Evolutionary conservation across 345 rosid species (phyloP), one percentile per base, ranked within the genome.

Genomic region (Euphorbia lathyris): DNA sequence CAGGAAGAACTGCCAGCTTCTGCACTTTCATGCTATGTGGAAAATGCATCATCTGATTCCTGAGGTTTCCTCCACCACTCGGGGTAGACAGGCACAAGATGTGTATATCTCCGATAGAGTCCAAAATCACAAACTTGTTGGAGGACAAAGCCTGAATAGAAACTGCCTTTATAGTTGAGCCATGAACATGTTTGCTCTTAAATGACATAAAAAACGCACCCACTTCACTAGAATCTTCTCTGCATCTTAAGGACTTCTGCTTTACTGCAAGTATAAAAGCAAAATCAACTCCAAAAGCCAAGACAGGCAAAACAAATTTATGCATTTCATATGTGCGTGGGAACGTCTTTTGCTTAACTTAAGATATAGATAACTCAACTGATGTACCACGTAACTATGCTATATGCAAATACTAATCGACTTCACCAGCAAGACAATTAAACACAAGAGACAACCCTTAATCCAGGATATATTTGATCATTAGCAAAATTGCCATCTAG

Each of bases 21-120:
- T 85, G 95, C 78, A 89, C 93, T 74, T 85, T 87, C 86, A 80
- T 83, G 59, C 77, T 65, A 67, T 68, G 83, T 73, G 91, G 88
- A 75, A 89, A 74, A 58, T 64, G 86, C 78, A 77, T 82, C 79
- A 87, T 76, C 53, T 77, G 72, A 79, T 77, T 76, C 58, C 71
- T 67, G 69, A 85, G 62, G 59, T 71, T 82, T 58, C 86, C 70
- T 70, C 84, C 87, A 59, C 66, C 53, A 64, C 52, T 34, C 47
- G 77, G 50, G 47, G 66, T 76, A 69, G 82, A 74, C 74, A 87
- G 78, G 57, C 69, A 76, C 80, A 91, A 74, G 45, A 87, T 61
- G 72, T 82, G 89, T 62, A 89, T 67, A 74, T 83, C 84, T 77
- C 96, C 90, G 12, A 43, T 26, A 72, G 90, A 81, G 77, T 87